Conservation (phyloP, 257 asterid species). For the Mitragyna speciosa region DNA sequence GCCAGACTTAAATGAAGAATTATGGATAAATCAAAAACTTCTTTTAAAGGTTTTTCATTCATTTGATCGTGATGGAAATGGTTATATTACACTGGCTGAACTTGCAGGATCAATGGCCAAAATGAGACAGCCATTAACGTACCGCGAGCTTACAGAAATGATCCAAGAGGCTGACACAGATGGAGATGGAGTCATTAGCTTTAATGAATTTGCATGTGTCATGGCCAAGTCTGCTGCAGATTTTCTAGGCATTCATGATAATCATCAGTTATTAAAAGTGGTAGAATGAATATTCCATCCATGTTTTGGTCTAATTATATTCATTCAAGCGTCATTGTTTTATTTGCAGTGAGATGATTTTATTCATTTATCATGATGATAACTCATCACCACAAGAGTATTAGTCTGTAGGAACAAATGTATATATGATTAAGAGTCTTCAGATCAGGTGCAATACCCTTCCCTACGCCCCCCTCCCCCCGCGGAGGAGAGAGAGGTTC, state of each 20-base stretch:
- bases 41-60: slow-evolving; percentile 70
- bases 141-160: slow-evolving; percentile 78
- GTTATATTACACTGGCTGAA: slow-evolving; percentile 82
- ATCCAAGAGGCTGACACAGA: slow-evolving; percentile 77
- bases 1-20: slow-evolving; percentile 64
- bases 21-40: slow-evolving; percentile 62
- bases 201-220: slow-evolving; percentile 61
- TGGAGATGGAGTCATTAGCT: slow-evolving; percentile 87
- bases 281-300: background rate
- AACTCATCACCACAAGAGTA: background rate
- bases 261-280: background rate
- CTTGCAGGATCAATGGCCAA: slow-evolving; percentile 87
- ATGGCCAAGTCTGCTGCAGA: slow-evolving; percentile 78
- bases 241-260: slow-evolving; percentile 45
- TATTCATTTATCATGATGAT: background rate
- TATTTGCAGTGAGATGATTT: background rate
- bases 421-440: background rate
- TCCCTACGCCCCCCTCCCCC: too few species aligned
- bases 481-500: background rate
- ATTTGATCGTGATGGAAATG: slow-evolving; percentile 90
- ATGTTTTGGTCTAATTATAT: slow-evolving; percentile 10
- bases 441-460: background rate
- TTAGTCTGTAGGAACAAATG: background rate
- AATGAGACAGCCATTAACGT: slow-evolving; percentile 87
- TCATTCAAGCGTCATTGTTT: background rate